Evolutionary conservation across 345 rosid species (phyloP).

Genomic region (Aethionema arabicum): DNA sequence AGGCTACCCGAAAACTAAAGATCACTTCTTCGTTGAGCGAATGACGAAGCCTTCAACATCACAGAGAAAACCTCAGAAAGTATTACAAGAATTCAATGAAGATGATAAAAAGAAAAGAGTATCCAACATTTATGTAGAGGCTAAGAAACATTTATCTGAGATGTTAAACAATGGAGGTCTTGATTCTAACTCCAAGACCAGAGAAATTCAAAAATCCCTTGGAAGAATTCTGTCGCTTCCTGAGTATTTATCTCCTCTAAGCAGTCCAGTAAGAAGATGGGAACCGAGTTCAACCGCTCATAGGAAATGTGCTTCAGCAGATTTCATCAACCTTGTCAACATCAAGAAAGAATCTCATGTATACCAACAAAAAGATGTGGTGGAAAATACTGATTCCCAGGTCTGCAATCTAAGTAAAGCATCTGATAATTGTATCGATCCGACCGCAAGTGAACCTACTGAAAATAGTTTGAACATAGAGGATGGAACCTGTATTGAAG

Average conservation of each 20-base stretch:
- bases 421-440: slow-evolving; percentile 26
- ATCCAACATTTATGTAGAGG: slow-evolving; percentile 78
- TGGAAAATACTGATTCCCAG: slow-evolving; percentile 33
- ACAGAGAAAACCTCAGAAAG: slow-evolving; percentile 45
- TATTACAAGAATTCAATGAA: slow-evolving; percentile 31
- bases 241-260: slow-evolving; percentile 63
- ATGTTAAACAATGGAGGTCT: slow-evolving; percentile 62
- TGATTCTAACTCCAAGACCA: slow-evolving; percentile 44
- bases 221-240: slow-evolving; percentile 86
- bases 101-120: slow-evolving; percentile 47
- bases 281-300: slow-evolving; percentile 50
- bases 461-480: slow-evolving; percentile 37
- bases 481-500: slow-evolving; percentile 37
- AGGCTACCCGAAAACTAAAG: slow-evolving; percentile 61
- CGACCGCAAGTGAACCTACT: slow-evolving; percentile 28
- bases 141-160: slow-evolving; percentile 91
- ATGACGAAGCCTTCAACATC: slow-evolving; percentile 56
- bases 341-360: slow-evolving; percentile 45
- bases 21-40: slow-evolving; percentile 86
- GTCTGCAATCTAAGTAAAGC: slow-evolving; percentile 39
- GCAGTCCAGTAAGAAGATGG: slow-evolving; percentile 66
- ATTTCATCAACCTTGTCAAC: slow-evolving; percentile 39
- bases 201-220: slow-evolving; percentile 55
- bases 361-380: slow-evolving; percentile 36
- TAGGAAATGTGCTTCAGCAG: slow-evolving; percentile 48